These are phyloP conservation scores for Prinsepia uniflora DNA, from an alignment of 306 rosid genomes.

Conservation along the genomic window DNA sequence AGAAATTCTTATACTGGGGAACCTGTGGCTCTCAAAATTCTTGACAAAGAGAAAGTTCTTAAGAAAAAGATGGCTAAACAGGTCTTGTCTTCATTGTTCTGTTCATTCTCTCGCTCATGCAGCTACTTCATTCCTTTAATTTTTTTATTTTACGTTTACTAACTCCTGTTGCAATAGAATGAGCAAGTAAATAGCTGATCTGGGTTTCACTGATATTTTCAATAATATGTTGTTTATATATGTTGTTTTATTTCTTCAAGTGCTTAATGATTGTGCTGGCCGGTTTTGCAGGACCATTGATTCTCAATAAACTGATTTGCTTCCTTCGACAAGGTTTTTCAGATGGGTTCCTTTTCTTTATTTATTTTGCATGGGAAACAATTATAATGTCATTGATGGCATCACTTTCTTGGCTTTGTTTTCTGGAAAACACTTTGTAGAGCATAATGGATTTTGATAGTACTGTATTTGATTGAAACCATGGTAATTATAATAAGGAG, in stretches of 20 bases:
- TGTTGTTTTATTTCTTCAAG: too few relatives aligned
- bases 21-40: slow-evolving; percentile 81
- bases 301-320: slow-evolving; percentile 82
- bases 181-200: background rate
- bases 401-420: slow-evolving; percentile 7
- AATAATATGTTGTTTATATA: background rate
- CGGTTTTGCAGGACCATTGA: slow-evolving; percentile 90
- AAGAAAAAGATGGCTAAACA: slow-evolving; percentile 98
- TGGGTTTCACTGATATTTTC: background rate
- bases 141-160: too few relatives aligned
- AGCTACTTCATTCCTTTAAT: background rate
- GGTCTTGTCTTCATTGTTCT: slow-evolving; percentile 36
- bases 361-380: background rate
- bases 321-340: slow-evolving; percentile 80
- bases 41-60: slow-evolving; percentile 95
- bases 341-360: slow-evolving; percentile 24
- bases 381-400: background rate
- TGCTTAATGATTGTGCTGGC: slow-evolving; percentile 81
- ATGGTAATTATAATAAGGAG: too few relatives aligned
- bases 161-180: background rate
- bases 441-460: background rate
- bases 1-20: slow-evolving; percentile 75
- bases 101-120: background rate
- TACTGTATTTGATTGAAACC: too few relatives aligned
- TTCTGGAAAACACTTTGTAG: slow-evolving; percentile 10